phyloP scores from a whole-genome alignment of 2,329 filamentous ascomycete genomes.

The Paraconiothyrium brasiliense region DNA sequence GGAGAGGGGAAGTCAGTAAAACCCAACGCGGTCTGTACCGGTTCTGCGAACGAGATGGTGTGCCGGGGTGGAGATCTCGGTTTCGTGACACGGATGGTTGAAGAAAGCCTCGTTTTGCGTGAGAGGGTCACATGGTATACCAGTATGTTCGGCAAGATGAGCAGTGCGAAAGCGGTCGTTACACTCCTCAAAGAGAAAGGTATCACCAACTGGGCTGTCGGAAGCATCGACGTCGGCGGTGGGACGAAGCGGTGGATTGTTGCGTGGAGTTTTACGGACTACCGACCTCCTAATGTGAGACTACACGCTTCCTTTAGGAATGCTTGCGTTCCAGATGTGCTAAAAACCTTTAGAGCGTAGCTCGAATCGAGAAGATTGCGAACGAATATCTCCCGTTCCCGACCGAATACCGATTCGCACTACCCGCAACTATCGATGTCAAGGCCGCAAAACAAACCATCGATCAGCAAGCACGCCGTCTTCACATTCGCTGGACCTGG shows the following conservation, averaged over 20 bases:
- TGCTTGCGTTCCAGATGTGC: not conserved
- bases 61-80: slow-evolving; percentile 78
- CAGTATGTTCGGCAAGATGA: slow-evolving; percentile 85
- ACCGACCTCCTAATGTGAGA: slow-evolving; percentile 67
- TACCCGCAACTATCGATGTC: slow-evolving; percentile 40
- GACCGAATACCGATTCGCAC: slow-evolving; percentile 59
- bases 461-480: slow-evolving; percentile 59
- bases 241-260: slow-evolving; percentile 87
- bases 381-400: slow-evolving; percentile 64
- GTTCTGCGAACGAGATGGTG: slow-evolving; percentile 86
- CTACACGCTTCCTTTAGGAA: not conserved
- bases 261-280: slow-evolving; percentile 81
- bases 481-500: slow-evolving; percentile 75
- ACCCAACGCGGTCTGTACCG: slow-evolving; percentile 79
- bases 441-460: slow-evolving; percentile 49
- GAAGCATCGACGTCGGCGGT: slow-evolving; percentile 76
- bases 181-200: slow-evolving; percentile 64
- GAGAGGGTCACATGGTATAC: slow-evolving; percentile 85
- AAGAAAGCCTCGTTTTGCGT: slow-evolving; percentile 70
- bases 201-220: slow-evolving; percentile 82
- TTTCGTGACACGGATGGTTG: slow-evolving; percentile 76
- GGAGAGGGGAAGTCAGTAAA: slow-evolving; percentile 72
- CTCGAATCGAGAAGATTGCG: slow-evolving; percentile 51
- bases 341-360: slow-evolving; percentile 28
- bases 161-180: slow-evolving; percentile 71